A percentile compares a stretch with the other conserved stretches of the same genome.
These are phyloP conservation scores for Cryptococcus sp. DNA, from an alignment of 1,284 basidiomycete species.

Conservation along the genomic window DNA sequence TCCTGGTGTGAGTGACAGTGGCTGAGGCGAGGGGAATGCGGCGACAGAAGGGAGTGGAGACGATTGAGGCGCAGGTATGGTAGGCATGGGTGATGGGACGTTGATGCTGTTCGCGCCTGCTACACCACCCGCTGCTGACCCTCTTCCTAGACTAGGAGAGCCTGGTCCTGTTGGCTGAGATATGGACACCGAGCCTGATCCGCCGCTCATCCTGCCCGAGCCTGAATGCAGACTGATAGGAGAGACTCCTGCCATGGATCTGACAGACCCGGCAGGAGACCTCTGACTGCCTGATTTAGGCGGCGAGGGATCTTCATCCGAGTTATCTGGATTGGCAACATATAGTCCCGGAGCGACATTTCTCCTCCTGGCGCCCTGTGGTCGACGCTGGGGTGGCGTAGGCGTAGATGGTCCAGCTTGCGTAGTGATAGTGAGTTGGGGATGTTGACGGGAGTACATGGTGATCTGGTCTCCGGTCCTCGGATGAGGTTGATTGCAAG, in stretches of 20 bases:
- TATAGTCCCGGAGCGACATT: slow-evolving; percentile 31
- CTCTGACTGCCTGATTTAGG: slow-evolving; percentile 4
- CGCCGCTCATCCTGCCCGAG: slow-evolving; percentile 9
- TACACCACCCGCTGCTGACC: slow-evolving; percentile 4
- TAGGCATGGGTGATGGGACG: slow-evolving; percentile 21
- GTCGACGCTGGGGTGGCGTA: slow-evolving; percentile 22
- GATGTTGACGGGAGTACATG: slow-evolving; percentile 5
- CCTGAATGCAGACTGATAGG: slow-evolving; percentile 15
- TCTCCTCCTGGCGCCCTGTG: slow-evolving; percentile 38
- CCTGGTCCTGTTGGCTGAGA: slow-evolving; percentile 4
- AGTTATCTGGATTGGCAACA: slow-evolving; percentile 50
- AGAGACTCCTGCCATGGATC: slow-evolving; percentile 10
- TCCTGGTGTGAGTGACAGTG: slow-evolving; percentile 12
- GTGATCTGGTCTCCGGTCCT: neutral
- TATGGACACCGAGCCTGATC: slow-evolving; percentile 5
- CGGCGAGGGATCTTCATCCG: slow-evolving; percentile 37
- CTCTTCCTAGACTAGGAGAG: too few relatives aligned
- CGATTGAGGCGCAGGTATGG: slow-evolving; percentile 32
- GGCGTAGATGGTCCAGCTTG: slow-evolving; percentile 22
- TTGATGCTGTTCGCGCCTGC: too few relatives aligned
- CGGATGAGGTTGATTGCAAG: too few relatives aligned
- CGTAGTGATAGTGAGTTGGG: slow-evolving; percentile 10
- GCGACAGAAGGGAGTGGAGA: slow-evolving; percentile 30
- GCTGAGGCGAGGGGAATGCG: slow-evolving; percentile 22
- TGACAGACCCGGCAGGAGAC: slow-evolving; percentile 15